Base-by-base conservation (phyloP, 257 asterid species). In the Petunia secreta region DNA sequence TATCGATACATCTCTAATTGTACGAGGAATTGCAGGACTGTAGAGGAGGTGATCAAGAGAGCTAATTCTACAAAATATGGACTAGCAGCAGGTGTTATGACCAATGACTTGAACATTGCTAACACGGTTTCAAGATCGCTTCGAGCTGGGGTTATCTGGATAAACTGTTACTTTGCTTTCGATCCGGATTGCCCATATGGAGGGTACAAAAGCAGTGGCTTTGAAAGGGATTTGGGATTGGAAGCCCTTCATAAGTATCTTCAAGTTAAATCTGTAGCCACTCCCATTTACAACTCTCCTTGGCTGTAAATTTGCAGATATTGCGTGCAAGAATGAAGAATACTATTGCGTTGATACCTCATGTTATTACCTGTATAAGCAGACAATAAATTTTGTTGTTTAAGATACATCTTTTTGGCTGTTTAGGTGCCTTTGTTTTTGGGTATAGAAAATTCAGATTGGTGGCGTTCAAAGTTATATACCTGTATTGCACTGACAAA, bases 171-270 rank as follows among this genome's bases (percentile, higher is more conserved):
- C 55, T 82, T 89, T 14, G 94, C 91, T 6, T 92, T 93, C 6
- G 95, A 90, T 60, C 58, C 2, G 4, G 95, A 86, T 13, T 78
- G 85, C 8, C 98, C 98, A 0, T 88, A 53, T 14, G 98, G 98
- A 69, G 99, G 99, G 0, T 95, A 89, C 71, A 95, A 95, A 82
- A 81, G 87, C 95, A 95, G 99, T 81, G 99, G 98, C 1, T 91
- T 95, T 63, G 99, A 94, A 0, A 93, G 91, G 84, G 99, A 95
- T 41, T 0, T 80, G 63, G 98, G 97, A 0, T 84, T 91, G 87
- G 91, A 90, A 75, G 86, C 86, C 4, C 95, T 95, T 10, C 63
- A 87, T 2, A 83, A 87, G 83, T 95, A 84, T 80, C 91, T 92
- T 55, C 92, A 90, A 65, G 88, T 87, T 38, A 95, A 95, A 79